These are phyloP conservation scores for Sarocladium oryzae DNA, from an alignment of 2,329 filamentous ascomycete species.

Conservation along the genomic window DNA sequence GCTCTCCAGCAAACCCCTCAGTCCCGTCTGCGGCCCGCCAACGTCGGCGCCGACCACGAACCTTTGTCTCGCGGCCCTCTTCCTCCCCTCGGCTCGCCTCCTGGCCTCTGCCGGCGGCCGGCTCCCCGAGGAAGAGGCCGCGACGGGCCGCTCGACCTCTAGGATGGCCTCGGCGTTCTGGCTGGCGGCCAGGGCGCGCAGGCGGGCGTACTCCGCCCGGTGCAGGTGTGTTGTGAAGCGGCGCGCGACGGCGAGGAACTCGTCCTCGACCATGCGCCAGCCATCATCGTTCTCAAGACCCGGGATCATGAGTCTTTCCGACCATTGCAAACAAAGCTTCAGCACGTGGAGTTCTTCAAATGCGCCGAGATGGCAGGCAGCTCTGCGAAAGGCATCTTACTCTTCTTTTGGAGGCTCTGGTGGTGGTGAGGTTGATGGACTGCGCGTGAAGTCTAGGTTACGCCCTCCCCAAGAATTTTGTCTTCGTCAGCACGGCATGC, in stretches of 20 bases:
- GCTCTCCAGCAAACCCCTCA: conserved; percentile 38
- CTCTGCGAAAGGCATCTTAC: conserved; percentile 31
- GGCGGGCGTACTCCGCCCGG: conserved; percentile 66
- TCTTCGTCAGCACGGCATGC: background rate
- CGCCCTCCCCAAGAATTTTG: too few relatives aligned
- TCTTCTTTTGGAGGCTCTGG: conserved; percentile 40
- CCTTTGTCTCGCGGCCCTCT: conserved; percentile 20
- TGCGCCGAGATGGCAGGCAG: too few relatives aligned
- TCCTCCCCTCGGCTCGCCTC: conserved; percentile 16
- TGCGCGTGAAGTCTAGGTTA: conserved; percentile 25
- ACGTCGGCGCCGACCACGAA: conserved; percentile 10
- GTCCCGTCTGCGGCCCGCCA: conserved; percentile 17
- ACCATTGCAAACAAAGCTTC: too few relatives aligned
- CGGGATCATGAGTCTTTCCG: conserved; percentile 53
- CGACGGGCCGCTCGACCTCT: conserved; percentile 45
- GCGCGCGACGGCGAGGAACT: conserved; percentile 61
- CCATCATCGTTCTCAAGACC: conserved; percentile 61
- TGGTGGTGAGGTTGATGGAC: conserved; percentile 45
- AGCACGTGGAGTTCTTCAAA: too few relatives aligned
- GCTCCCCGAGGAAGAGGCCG: conserved; percentile 25
- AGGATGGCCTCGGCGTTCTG: conserved; percentile 47
- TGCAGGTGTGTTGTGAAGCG: conserved; percentile 70
- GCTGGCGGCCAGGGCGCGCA: conserved; percentile 50
- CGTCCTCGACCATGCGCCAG: conserved; percentile 81
- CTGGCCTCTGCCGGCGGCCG: conserved; percentile 21